phyloP scores from a whole-genome alignment of 1,284 basidiomycete species.

The Paramarasmius palmivorus region DNA sequence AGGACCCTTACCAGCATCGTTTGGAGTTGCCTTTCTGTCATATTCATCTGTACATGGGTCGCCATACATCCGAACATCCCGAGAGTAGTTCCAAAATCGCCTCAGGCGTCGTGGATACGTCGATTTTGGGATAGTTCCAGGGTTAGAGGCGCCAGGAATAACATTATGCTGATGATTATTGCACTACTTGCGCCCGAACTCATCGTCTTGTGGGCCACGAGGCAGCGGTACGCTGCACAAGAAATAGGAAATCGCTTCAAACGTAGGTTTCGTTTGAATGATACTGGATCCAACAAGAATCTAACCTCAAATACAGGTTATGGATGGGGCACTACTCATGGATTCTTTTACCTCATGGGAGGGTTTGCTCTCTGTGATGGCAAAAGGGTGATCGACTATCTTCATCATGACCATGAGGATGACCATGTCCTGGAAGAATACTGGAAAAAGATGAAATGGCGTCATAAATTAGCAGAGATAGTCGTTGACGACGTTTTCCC shows the following conservation, averaged over 20 bases:
- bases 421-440: not conserved
- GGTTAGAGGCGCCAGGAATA: too few species aligned
- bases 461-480: too few species aligned
- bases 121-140: too few species aligned
- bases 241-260: constrained; percentile 13
- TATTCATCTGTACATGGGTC: constrained; percentile 34
- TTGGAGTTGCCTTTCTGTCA: constrained; percentile 30
- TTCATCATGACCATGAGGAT: too few species aligned
- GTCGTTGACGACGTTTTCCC: too few species aligned
- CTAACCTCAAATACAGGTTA: constrained; percentile 6
- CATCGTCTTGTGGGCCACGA: constrained; percentile 25
- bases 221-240: constrained; percentile 25
- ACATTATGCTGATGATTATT: constrained; percentile 20
- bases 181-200: constrained; percentile 27
- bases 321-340: constrained; percentile 24
- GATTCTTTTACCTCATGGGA: constrained; percentile 28
- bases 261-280: not conserved
- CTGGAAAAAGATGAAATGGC: too few species aligned
- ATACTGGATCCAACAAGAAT: not conserved
- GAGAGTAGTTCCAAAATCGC: not conserved
- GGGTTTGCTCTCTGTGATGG: constrained; percentile 22
- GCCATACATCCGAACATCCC: constrained; percentile 36
- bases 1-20: constrained; percentile 17
- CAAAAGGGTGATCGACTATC: too few species aligned
- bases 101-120: not conserved